Conservation (phyloP, 768 basidiomycete species). For the Russula ochroleuca region DNA sequence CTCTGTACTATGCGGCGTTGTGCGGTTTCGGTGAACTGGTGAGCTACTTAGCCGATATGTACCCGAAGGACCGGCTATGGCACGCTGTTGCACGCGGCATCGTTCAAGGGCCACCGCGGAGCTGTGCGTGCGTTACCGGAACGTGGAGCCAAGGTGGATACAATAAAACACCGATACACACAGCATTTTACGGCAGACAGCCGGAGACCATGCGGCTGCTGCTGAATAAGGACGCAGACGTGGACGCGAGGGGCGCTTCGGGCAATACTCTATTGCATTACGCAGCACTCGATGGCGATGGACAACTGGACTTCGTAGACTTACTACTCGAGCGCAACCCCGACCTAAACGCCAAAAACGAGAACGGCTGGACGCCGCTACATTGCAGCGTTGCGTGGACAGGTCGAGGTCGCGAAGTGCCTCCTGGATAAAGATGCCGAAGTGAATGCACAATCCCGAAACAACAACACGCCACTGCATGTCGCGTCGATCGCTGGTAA, state of each 20-base stretch:
- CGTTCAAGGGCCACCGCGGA: background rate
- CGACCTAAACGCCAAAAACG: background rate
- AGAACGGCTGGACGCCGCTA: background rate
- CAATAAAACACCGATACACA: background rate
- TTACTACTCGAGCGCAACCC: background rate
- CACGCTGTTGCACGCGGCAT: slow-evolving; percentile 1
- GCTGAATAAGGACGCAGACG: background rate
- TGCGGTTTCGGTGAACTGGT: background rate
- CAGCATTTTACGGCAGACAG: background rate
- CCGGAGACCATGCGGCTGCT: background rate
- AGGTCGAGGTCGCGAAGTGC: background rate
- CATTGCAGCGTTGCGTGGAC: background rate
- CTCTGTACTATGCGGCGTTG: slow-evolving; percentile 1
- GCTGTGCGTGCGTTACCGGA: background rate
- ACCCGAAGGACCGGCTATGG: background rate
- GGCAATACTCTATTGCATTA: background rate
- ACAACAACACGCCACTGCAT: background rate
- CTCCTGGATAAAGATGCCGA: background rate
- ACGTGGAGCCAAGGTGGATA: background rate
- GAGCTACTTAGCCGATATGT: background rate
- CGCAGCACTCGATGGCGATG: background rate
- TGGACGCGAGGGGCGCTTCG: background rate
- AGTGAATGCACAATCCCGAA: background rate
- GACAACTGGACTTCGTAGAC: background rate
- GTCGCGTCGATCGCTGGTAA: background rate